Base-by-base conservation (phyloP, 768 basidiomycete species). In the Lentinula raphanica region DNA sequence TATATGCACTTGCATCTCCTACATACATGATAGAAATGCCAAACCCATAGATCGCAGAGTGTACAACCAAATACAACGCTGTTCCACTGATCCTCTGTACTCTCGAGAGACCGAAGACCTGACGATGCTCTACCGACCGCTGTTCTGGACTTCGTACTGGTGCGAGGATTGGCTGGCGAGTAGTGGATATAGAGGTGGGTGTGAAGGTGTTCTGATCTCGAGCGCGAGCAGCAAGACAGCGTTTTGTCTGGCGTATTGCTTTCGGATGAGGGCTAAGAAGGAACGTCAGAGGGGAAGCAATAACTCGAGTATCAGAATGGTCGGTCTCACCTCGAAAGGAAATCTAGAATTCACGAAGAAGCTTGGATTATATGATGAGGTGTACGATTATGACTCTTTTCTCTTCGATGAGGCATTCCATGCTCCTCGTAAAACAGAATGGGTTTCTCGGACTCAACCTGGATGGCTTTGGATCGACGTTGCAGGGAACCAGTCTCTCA, bases 71-170 rank as follows among this genome's bases (percentile, higher is more conserved):
- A 72, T 88, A 48, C 77, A 78, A 13, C 80, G 86, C 13, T 88
- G 87, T 60, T 69, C 75, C 5, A 64, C 67, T 8, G 87, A 88
- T 59, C 75, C 79, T 0, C 74, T 83, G 54, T 86, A 87, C 59
- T 72, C 75, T 0, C 72, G 78, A 0, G 60, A 65, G 1, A 68
- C 71, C 1, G 87, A 88, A 66, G 86, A 87, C 63, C 72, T 87
- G 39, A 81, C 79, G 0, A 88, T 88, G 87, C 77, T 88, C 15
- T 88, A 85, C 61, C 79, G 86, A 0, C 86, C 87, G 0, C 73
- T 88, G 15, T 88, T 87, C 68, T 88, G 87, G 87, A 88, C 87
- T 0, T 79, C 87, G 1, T 88, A 80, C 61, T 88, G 87, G 87
- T 86, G 79, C 61, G 85, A 88, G 66, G 87, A 88, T 65, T 88